phyloP scores from a whole-genome alignment of 306 rosid species.

The Sicyos edulis region DNA sequence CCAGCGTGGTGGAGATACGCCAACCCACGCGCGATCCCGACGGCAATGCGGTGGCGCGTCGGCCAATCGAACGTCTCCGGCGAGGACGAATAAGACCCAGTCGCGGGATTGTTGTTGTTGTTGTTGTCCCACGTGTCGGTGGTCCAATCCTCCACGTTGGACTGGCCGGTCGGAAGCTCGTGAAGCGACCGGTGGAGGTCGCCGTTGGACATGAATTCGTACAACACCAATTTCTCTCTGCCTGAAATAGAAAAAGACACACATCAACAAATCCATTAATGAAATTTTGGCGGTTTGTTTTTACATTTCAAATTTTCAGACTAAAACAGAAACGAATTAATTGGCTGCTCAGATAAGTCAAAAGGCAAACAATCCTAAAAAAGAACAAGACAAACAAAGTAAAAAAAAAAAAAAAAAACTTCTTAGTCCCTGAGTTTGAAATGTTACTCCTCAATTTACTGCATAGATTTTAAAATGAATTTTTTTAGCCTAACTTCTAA shows the following conservation, averaged over 20 bases:
- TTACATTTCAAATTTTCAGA: too few relatives aligned
- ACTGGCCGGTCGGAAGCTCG: conserved; percentile 81
- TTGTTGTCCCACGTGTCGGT: conserved; percentile 80
- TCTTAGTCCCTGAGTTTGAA: too few relatives aligned
- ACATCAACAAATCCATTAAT: background rate
- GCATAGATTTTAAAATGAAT: too few relatives aligned
- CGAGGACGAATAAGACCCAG: conserved; percentile 29
- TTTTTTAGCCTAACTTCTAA: too few relatives aligned
- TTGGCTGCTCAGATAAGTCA: too few relatives aligned
- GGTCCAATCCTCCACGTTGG: conserved; percentile 93
- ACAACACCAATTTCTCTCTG: conserved; percentile 71
- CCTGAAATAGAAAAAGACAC: conserved; percentile 35
- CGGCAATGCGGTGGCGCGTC: conserved; percentile 81
- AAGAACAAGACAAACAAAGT: background rate
- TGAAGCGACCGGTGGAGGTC: conserved; percentile 83
- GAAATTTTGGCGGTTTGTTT: too few relatives aligned
- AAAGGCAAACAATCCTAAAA: too few relatives aligned
- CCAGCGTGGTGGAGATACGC: conserved; percentile 96
- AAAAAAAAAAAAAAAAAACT: too few relatives aligned
- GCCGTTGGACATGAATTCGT: conserved; percentile 88
- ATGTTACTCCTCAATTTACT: too few relatives aligned
- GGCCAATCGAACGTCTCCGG: conserved; percentile 69
- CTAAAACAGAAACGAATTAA: too few relatives aligned
- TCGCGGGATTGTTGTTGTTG: background rate
- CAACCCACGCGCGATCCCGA: conserved; percentile 85